phyloP scores from a whole-genome alignment of 768 basidiomycete genomes.

The Obba rivulosa region DNA sequence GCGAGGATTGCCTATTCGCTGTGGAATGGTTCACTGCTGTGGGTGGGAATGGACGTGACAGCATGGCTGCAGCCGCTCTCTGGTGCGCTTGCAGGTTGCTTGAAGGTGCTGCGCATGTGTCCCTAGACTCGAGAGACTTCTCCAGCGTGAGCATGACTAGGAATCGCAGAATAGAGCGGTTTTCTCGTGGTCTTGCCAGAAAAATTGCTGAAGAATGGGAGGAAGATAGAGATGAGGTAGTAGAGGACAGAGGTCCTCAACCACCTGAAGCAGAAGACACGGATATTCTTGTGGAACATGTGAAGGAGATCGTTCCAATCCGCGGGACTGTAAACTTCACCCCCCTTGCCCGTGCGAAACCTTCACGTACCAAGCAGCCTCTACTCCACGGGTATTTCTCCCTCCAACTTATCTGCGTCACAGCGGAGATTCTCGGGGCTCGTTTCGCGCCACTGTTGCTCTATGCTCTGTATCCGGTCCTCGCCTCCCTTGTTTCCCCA shows the following conservation, averaged over 20 bases:
- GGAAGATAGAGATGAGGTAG: constrained; percentile 27
- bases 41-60: constrained; percentile 38
- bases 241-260: constrained; percentile 14
- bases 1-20: constrained; percentile 65
- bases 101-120: constrained; percentile 59
- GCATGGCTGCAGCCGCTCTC: constrained; percentile 59
- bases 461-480: constrained; percentile 76
- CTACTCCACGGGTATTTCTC: constrained; percentile 65
- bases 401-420: constrained; percentile 70
- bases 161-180: constrained; percentile 56
- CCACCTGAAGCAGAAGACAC: constrained; percentile 28
- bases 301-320: constrained; percentile 60
- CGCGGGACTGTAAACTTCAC: constrained; percentile 31
- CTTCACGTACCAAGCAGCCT: constrained; percentile 38
- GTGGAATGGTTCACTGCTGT: constrained; percentile 78
- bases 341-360: not conserved
- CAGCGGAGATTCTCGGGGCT: constrained; percentile 65
- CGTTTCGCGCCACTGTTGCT: constrained; percentile 73
- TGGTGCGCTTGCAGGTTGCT: constrained; percentile 81
- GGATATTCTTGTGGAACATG: constrained; percentile 49
- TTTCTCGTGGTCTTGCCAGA: constrained; percentile 57
- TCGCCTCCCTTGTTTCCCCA: constrained; percentile 80
- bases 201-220: constrained; percentile 74
- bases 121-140: constrained; percentile 30
- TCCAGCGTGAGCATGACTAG: constrained; percentile 5